phyloP scores from a whole-genome alignment of 345 rosid genomes.

The Heritiera littoralis region DNA sequence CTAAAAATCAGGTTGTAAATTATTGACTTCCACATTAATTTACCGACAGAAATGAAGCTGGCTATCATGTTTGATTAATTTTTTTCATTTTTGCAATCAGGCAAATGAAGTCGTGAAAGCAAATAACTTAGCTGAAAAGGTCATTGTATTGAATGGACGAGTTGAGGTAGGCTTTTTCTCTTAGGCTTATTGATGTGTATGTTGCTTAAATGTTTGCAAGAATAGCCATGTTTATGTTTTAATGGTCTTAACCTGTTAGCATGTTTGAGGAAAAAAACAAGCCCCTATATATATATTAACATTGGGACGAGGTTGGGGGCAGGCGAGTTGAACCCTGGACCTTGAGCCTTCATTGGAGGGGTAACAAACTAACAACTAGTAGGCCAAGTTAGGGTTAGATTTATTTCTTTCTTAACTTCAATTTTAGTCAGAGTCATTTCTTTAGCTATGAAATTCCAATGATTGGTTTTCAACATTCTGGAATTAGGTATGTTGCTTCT shows the following conservation, averaged over 20 bases:
- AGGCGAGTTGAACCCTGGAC: not conserved
- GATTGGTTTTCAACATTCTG: not conserved
- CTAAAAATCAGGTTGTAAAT: too few relatives aligned
- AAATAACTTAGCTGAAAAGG: conserved; percentile 72
- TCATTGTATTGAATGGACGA: conserved; percentile 88
- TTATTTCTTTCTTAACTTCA: not conserved
- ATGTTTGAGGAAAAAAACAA: not conserved
- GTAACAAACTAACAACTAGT: not conserved
- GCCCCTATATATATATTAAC: not conserved
- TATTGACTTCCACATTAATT: too few relatives aligned
- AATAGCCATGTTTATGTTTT: not conserved
- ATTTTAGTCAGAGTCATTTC: not conserved
- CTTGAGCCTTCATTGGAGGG: conserved; percentile 1
- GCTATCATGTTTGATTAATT: conserved; percentile 13
- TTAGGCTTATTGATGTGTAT: not conserved
- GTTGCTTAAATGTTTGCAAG: not conserved
- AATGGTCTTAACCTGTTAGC: not conserved
- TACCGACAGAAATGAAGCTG: conserved; percentile 5
- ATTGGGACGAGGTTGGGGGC: not conserved
- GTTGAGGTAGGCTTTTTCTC: conserved; percentile 72
- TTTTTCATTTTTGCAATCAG: conserved; percentile 41
- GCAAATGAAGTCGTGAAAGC: conserved; percentile 98
- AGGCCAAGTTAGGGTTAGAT: conserved; percentile 6
- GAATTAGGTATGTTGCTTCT: not conserved
- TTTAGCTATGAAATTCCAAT: not conserved